Conservation (phyloP, 108 stramenopile genomes). For the Nitzschia sp. region DNA sequence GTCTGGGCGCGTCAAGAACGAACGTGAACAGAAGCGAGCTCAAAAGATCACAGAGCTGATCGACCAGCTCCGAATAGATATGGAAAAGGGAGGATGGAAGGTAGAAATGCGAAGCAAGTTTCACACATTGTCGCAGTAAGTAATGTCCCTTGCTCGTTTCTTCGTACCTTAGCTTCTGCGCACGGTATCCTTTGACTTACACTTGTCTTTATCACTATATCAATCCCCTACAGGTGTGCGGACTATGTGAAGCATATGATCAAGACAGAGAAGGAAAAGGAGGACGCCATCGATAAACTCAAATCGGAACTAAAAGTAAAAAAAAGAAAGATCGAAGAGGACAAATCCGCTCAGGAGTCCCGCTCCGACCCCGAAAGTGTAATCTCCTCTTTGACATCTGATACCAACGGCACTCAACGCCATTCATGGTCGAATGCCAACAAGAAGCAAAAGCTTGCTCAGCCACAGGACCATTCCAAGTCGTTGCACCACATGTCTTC, state of each 20-base stretch:
- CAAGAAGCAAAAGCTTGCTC: conserved; percentile 10
- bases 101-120: conserved; percentile 83
- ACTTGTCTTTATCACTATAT: background rate
- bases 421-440: background rate
- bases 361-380: conserved; percentile 75
- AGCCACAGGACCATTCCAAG: conserved; percentile 12
- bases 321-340: conserved; percentile 52
- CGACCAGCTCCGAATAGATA: conserved; percentile 61
- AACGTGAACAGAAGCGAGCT: conserved; percentile 73
- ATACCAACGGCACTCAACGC: conserved; percentile 20
- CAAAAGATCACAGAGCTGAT: conserved; percentile 81
- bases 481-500: conserved; percentile 3
- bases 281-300: conserved; percentile 52
- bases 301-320: conserved; percentile 48
- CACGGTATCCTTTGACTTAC: background rate
- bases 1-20: conserved; percentile 45
- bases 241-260: conserved; percentile 73
- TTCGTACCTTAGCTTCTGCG: background rate
- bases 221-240: conserved; percentile 64
- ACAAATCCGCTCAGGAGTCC: conserved; percentile 54
- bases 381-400: conserved; percentile 60
- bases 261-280: conserved; percentile 63
- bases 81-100: conserved; percentile 80
- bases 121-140: conserved; percentile 81
- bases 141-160: conserved; percentile 2